Percentiles rank a stretch among this genome's conserved stretches.
phyloP scores from a whole-genome alignment of 805 yeast genomes.

The Starmera quercuum region DNA sequence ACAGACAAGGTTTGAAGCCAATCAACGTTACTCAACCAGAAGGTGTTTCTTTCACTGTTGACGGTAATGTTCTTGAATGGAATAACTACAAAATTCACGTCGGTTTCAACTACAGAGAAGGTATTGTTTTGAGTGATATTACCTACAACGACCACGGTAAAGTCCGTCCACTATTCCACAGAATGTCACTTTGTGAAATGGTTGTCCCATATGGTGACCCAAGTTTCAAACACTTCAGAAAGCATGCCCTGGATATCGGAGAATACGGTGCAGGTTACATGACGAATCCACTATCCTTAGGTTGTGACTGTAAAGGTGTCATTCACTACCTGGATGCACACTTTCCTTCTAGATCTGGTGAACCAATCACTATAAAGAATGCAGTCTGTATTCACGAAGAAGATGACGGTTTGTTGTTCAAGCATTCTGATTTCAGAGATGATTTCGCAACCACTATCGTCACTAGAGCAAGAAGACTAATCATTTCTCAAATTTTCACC shows the following conservation, averaged over 20 bases:
- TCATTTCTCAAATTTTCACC: conserved; percentile 75
- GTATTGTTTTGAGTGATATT: conserved; percentile 70
- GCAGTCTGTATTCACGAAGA: conserved; percentile 84
- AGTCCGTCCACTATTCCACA: conserved; percentile 67
- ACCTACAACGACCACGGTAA: conserved; percentile 70
- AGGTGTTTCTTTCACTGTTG: conserved; percentile 71
- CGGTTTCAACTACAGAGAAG: conserved; percentile 83
- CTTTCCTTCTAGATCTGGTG: conserved; percentile 61
- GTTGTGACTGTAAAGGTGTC: conserved; percentile 83
- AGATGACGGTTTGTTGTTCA: conserved; percentile 72
- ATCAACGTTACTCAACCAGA: conserved; percentile 71
- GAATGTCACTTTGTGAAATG: conserved; percentile 75
- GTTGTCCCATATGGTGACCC: conserved; percentile 82
- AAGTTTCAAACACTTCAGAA: conserved; percentile 74
- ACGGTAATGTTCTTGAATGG: conserved; percentile 67
- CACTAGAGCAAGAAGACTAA: conserved; percentile 67
- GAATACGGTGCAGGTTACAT: conserved; percentile 85
- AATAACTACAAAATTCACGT: conserved; percentile 70
- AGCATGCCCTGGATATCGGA: conserved; percentile 82
- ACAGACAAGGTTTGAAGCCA: conserved; percentile 58
- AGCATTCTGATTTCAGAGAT: conserved; percentile 82
- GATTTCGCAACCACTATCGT: conserved; percentile 66
- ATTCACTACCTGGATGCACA: conserved; percentile 80
- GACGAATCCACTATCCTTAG: conserved; percentile 71
- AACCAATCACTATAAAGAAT: conserved; percentile 61